Conservation (phyloP, 2,329 filamentous ascomycete genomes). For the Apiospora marii region DNA sequence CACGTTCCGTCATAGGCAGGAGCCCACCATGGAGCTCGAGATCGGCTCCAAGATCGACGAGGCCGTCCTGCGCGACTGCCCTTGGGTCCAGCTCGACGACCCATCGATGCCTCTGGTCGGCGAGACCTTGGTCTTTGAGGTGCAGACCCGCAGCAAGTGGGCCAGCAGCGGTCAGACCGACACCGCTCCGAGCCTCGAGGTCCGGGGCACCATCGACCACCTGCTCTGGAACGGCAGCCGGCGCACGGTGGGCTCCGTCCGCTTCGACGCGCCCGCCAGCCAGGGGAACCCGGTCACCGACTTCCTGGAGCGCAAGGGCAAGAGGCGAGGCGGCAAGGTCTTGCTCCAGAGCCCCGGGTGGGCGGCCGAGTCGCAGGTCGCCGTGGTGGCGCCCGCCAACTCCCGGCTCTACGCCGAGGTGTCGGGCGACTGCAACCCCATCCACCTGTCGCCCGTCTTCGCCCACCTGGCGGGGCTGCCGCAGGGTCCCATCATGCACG, state of each 20-base stretch:
- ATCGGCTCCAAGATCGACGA: slow-evolving; percentile 88
- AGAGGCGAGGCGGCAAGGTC: slow-evolving; percentile 70
- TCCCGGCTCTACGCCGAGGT: slow-evolving; percentile 98
- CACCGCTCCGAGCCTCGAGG: slow-evolving; percentile 58
- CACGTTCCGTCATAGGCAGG: slow-evolving; percentile 90
- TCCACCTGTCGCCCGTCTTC: slow-evolving; percentile 96
- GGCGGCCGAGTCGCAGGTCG: slow-evolving; percentile 96
- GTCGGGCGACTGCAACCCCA: slow-evolving; percentile 99
- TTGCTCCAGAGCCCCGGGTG: slow-evolving; percentile 70
- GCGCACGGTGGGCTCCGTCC: slow-evolving; percentile 71
- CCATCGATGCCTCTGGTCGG: slow-evolving; percentile 81
- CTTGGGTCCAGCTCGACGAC: slow-evolving; percentile 90
- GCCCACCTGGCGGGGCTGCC: slow-evolving; percentile 94
- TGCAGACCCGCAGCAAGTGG: slow-evolving; percentile 88
- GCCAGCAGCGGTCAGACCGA: slow-evolving; percentile 56
- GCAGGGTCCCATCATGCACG: slow-evolving; percentile 91
- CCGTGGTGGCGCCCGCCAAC: slow-evolving; percentile 85
- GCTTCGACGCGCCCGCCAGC: slow-evolving; percentile 89
- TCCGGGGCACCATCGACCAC: slow-evolving; percentile 72
- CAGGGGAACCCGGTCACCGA: slow-evolving; percentile 97
- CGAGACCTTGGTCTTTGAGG: slow-evolving; percentile 93
- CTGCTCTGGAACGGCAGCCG: not conserved
- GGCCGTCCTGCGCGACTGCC: slow-evolving; percentile 91
- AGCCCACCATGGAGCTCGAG: slow-evolving; percentile 93
- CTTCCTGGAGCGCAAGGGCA: slow-evolving; percentile 90